Base-by-base conservation (phyloP, 2,329 filamentous ascomycete species). In the Fusarium oligoseptatum region DNA sequence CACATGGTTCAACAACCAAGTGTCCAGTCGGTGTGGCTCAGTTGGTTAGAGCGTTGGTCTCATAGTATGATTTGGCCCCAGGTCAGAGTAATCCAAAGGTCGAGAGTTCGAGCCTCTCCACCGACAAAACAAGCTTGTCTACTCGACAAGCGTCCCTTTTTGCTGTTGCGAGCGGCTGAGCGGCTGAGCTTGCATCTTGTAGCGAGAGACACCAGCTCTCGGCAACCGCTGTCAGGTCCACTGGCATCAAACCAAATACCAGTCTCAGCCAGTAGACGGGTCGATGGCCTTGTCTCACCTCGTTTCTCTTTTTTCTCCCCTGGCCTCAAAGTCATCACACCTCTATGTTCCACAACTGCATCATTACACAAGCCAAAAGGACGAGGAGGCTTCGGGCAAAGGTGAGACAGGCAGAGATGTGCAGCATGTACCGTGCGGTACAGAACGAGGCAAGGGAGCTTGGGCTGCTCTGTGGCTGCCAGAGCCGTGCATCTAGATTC, bases 31-130 rank as follows among this genome's bases (percentile, higher is more conserved):
- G 43, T 48, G 43, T 48, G 43, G 43, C 43, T 48, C 43, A 48
- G 43, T 48, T 48, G 43, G 43, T 48, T 48, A 48, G 43, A 48
- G 43, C 43, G 43, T 48, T 48, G 43, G 43, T 48, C 43, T 48
- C 43, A 48, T 48, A 48, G 14, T 22, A 48, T 48, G 43, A 48
- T 22, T 48, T 48, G 43, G 9, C 43, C 43, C 4, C 24, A 48
- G 43, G 43, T 67, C 72, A 73, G 70, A 67, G 73, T 66, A 60
- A 76, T 76, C 70, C 73, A 76, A 76, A 73, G 72, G 72, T 73
- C 70, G 73, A 76, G 70, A 76, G 70, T 76, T 76, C 70, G 72
- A 76, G 72, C 73, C 73, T 76, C 73, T 76, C 73, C 72, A 70
- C 74, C 72, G 73, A 76, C 72, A 76, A 15, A 11, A n/a, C 6